A percentile compares a stretch with the other conserved stretches of the same genome.
Conservation (phyloP, 257 asterid species). For the Ligustrum vulgare region DNA sequence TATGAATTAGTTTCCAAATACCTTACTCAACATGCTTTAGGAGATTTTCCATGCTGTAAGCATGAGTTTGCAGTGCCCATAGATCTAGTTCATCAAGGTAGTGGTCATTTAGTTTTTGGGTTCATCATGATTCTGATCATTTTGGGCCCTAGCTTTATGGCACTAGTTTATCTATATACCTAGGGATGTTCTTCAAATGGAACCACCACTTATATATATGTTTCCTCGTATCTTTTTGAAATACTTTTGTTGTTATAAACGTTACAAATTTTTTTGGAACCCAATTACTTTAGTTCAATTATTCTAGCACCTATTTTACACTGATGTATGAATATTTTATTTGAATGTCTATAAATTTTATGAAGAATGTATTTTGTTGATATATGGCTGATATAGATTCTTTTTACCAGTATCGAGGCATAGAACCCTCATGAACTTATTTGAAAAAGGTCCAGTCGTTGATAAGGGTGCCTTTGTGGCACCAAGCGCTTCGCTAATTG, state of each 20-base stretch:
- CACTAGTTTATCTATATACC: neutral
- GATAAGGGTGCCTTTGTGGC: conserved; percentile 85
- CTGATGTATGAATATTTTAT: neutral
- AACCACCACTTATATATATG: too few species aligned
- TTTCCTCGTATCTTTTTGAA: neutral
- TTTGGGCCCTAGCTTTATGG: neutral
- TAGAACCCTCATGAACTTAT: conserved; percentile 81
- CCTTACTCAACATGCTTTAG: neutral
- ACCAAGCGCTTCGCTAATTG: conserved; percentile 81
- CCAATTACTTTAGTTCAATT: neutral
- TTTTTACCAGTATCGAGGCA: conserved; percentile 74
- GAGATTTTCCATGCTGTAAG: neutral
- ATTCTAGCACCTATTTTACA: neutral
- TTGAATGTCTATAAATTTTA: conserved; percentile 6
- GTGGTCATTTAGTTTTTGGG: neutral
- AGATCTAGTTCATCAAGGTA: neutral
- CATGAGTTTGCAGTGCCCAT: neutral
- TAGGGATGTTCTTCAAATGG: too few species aligned
- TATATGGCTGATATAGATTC: neutral
- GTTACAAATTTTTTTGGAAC: neutral
- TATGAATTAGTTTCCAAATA: neutral
- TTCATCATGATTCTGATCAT: neutral
- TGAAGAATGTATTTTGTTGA: neutral
- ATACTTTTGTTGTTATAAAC: neutral
- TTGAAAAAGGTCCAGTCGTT: conserved; percentile 72